Evolutionary conservation across 345 rosid genomes (phyloP), one percentile per base, ranked within the genome.

Genomic region (Pistacia atlantica): DNA sequence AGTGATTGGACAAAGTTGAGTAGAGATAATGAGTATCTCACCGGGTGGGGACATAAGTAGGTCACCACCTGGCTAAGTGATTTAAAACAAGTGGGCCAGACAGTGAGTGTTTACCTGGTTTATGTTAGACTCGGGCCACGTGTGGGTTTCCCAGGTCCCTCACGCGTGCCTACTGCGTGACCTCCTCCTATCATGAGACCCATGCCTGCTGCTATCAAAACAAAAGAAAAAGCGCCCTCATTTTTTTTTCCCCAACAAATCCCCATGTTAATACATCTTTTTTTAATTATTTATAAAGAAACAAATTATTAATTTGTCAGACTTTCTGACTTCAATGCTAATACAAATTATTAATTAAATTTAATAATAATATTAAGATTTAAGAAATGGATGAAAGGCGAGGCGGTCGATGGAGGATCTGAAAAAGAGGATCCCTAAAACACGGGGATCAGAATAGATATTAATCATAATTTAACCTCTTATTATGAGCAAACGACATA

Each of bases 101-200:
- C 42, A 16, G 8, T 66, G 16, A 81, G 82, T 65, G 82, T 82
- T 76, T 60, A 78, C 79, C 62, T 72, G 81, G 14, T 54, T 35
- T 4, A 3, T 6, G 20, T 35, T 71, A 20, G 25, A 38, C 22
- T 25, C 25, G 25, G 25, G 73, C 90, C 84, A 79, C 84, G 79
- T 82, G 84, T 83, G 70, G 56, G 52, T 17, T 80, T 55, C 75
- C 78, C 80, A 72, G 75, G 65, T 60, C 70, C 64, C 80, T 65
- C 77, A 66, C 84, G 80, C 83, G 80, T 82, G 92, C 82, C 81
- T 72, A 79, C 79, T 77, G 85, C 65, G 45, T 28, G 72, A 20
- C 62, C 61, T 14, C 33, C 33, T 2, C 14, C 20, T 11, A 22
- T 66, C 55, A 72, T 57, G 61, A 3, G 22, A 12, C 14, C 5